Conservation (phyloP, 169 alveolate species). For the Plasmodium chabaudi region DNA sequence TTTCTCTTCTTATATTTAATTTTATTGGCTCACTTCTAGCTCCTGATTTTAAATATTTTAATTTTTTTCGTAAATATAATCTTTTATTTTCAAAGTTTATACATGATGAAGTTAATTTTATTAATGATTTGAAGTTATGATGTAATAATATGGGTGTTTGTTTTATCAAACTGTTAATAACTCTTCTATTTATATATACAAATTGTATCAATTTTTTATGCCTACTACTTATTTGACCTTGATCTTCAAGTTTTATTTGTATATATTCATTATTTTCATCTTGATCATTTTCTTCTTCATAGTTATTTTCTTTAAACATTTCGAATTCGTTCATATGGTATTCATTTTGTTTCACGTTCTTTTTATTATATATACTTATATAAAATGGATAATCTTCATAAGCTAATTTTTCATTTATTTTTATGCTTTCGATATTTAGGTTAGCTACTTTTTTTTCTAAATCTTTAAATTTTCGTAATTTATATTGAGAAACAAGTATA, state of each 20-base stretch:
- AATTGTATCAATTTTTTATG: constrained; percentile 79
- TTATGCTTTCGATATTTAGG: constrained; percentile 53
- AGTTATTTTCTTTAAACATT: neutral
- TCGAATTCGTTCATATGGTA: neutral
- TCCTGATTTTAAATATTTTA: constrained; percentile 86
- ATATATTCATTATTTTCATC: constrained; percentile 40
- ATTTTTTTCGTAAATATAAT: constrained; percentile 93
- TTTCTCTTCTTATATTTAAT: constrained; percentile 94
- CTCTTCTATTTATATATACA: constrained; percentile 80
- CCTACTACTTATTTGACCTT: constrained; percentile 40
- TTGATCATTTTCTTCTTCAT: constrained; percentile 6
- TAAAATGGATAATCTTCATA: constrained; percentile 73
- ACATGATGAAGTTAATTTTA: constrained; percentile 92
- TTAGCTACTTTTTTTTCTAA: constrained; percentile 69
- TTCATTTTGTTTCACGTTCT: constrained; percentile 1
- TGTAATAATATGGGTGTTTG: constrained; percentile 88
- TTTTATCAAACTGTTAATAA: constrained; percentile 85
- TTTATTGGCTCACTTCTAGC: constrained; percentile 85
- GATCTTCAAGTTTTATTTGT: constrained; percentile 65
- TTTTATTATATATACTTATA: constrained; percentile 55
- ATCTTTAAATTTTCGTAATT: constrained; percentile 64
- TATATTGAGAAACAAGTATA: constrained; percentile 59
- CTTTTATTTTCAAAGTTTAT: constrained; percentile 98
- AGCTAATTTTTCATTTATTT: constrained; percentile 61
- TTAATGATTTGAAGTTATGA: constrained; percentile 87